Evolutionary conservation across 2,329 filamentous ascomycete species (phyloP), one percentile per base, ranked within the genome.

Genomic region (Sclerotinia borealis): DNA sequence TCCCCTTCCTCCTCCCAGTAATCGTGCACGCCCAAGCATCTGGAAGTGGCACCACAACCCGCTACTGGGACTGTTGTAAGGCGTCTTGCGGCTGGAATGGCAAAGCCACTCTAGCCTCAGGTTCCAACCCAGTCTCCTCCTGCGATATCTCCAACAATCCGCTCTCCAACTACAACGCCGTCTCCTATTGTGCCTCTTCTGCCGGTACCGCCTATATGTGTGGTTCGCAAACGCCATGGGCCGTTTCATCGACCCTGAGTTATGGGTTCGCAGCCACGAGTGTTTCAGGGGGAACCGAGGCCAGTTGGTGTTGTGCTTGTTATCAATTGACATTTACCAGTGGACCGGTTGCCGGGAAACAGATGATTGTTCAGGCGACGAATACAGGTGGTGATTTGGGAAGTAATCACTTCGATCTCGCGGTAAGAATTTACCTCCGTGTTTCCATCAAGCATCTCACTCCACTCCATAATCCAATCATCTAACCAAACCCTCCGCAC

Each of bases 11-110:
- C 68, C 65, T 69, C 69, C 63, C 58, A 67, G 45, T 64, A 64
- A 48, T 31, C 25, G 61, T 59, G 34, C 48, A 63, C n/a, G 64
- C 65, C 4, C 68, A 70, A 58, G 62, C 66, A 15, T 70, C 68
- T 0, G 70, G 71, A 45, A 64, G 56, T 1, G 70, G 71, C 11
- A 67, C 60, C 27, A 76, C 76, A 49, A 78, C 76, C 25, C 73
- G 81, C 61, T 84, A 83, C 72, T 83, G 83, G 83, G 87, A 90
- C 73, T 90, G 87, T 78, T 90, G 87, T 77, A 90, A 90, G 79
- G 83, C 86, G 27, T 87, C 84, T 29, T 90, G 86, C 73, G 79
- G 79, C 4, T 85, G 86, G 86, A 72, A 78, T 11, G 79, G 75
- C 58, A 88, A 88, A 74, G 84, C 81, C 65, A 78, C 51, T 79